Evolutionary conservation across 2,329 filamentous ascomycete species (phyloP).

Genomic region (Nemania serpens): DNA sequence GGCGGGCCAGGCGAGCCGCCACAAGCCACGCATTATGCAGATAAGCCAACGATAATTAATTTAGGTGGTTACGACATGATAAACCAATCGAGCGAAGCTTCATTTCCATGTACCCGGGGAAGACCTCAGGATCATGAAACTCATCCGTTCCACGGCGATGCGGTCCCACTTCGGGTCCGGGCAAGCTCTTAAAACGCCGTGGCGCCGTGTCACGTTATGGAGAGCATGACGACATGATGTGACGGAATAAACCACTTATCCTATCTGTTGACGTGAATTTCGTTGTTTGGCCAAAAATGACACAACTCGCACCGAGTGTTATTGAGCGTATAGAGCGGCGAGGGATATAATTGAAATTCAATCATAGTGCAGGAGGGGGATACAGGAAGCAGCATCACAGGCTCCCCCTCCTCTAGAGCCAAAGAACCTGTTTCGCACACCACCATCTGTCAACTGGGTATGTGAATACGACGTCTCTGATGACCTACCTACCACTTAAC

Average conservation of each 20-base stretch:
- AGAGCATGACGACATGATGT: slow-evolving; percentile 11
- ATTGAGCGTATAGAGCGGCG: slow-evolving; percentile 5
- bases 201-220: not conserved
- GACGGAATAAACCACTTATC: not conserved
- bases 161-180: not conserved
- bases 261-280: not conserved
- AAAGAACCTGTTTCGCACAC: not conserved
- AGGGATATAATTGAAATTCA: not conserved
- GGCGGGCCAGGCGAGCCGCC: slow-evolving; percentile 4
- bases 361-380: not conserved
- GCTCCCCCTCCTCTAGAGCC: not conserved
- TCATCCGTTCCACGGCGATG: slow-evolving; percentile 12
- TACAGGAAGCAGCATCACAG: not conserved
- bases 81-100: slow-evolving; percentile 17
- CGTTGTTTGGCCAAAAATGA: slow-evolving; percentile 6
- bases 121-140: slow-evolving; percentile 6
- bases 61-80: slow-evolving; percentile 12
- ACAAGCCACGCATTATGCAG: slow-evolving; percentile 14
- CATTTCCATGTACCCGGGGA: slow-evolving; percentile 6
- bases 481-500: not conserved
- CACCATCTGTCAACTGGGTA: not conserved
- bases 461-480: slow-evolving; percentile 3
- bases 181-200: slow-evolving; percentile 6
- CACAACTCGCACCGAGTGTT: not conserved
- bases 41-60: slow-evolving; percentile 16